These are phyloP conservation scores for Saturnispora kantuleensis DNA, from an alignment of 805 yeast genomes.

Conservation along the genomic window DNA sequence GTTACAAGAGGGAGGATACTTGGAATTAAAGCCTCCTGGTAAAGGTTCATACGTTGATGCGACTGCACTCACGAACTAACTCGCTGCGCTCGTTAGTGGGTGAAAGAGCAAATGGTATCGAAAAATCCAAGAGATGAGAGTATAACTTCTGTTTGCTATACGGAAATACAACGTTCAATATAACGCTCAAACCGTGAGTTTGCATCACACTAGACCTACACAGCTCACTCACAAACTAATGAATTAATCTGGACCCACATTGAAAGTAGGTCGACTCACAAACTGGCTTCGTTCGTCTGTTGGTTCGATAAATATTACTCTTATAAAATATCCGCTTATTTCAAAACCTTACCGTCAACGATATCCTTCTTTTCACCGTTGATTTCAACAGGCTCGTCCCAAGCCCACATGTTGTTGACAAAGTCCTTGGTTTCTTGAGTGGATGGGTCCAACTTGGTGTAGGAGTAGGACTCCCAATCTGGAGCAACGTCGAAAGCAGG, in stretches of 20 bases:
- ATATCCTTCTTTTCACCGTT: slow-evolving; percentile 78
- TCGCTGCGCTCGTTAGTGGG: not conserved
- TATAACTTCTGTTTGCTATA: too few relatives aligned
- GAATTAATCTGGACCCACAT: too few relatives aligned
- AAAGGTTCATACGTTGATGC: slow-evolving; percentile 13
- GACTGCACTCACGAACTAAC: not conserved
- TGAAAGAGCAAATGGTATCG: too few relatives aligned
- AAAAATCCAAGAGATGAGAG: too few relatives aligned
- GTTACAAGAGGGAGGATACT: slow-evolving; percentile 30
- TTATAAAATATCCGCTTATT: slow-evolving; percentile 36
- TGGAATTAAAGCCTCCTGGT: slow-evolving; percentile 3
- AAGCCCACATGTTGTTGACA: slow-evolving; percentile 88
- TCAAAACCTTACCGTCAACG: slow-evolving; percentile 96
- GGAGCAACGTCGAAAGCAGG: slow-evolving; percentile 99
- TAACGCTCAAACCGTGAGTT: too few relatives aligned
- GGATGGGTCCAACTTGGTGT: slow-evolving; percentile 73
- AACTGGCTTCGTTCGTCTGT: too few relatives aligned
- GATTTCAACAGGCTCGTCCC: slow-evolving; percentile 88
- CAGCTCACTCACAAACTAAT: too few relatives aligned
- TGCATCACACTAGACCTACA: too few relatives aligned
- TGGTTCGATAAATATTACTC: too few relatives aligned
- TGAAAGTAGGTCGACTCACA: too few relatives aligned
- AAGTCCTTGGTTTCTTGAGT: slow-evolving; percentile 70
- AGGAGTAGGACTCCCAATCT: slow-evolving; percentile 93
- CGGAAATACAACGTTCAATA: too few relatives aligned